Base-by-base conservation (phyloP, 768 basidiomycete genomes). In the Termitomyces sp. region DNA sequence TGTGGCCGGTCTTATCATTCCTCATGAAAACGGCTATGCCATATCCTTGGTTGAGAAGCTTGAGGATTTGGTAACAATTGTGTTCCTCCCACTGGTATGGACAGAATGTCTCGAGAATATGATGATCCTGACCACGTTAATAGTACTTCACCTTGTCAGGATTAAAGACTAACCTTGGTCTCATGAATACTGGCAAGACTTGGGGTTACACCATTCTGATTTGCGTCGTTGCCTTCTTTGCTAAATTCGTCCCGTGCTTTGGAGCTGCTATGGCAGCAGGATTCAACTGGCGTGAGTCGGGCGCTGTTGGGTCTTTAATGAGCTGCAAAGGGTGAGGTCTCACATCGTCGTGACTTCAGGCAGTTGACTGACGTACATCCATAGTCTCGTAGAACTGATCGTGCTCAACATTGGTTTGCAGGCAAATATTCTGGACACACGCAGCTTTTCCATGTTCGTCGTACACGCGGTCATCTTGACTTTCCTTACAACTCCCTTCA, bases 391-490 rank as follows among this genome's bases (percentile, higher is more conserved):
- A 35, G 93, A 95, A 70, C 82, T 95, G 26, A 95, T 97, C 62
- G 93, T 95, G 8, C 82, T 95, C 66, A 97, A 97, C 69, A 86
- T 95, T 63, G 94, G 94, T 55, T 77, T 91, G 6, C 70, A 77
- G 60, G 91, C 91, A 4, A 73, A 74, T 12, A 85, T 91, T 56
- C 76, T 89, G 51, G 78, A 84, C 65, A 72, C 77, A 0, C 80
- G 83, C 18, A 82, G 88, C 13, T 93, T 95, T 77, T 90, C 91
- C 0, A 94, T 95, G 90, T 93, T 95, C 62, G 93, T 95, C 60
- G 75, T 95, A 48, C 84, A 86, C 50, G 86, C 89, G 6, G 74
- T 93, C 41, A 74, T 93, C 49, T 75, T 93, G 50, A 93, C 93
- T 0, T 86, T 91, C 76, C 80, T 91, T 57, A 93, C 92, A 3